These are phyloP conservation scores for Aphanomyces invadans DNA, from an alignment of 352 stramenopile species.

Conservation along the genomic window DNA sequence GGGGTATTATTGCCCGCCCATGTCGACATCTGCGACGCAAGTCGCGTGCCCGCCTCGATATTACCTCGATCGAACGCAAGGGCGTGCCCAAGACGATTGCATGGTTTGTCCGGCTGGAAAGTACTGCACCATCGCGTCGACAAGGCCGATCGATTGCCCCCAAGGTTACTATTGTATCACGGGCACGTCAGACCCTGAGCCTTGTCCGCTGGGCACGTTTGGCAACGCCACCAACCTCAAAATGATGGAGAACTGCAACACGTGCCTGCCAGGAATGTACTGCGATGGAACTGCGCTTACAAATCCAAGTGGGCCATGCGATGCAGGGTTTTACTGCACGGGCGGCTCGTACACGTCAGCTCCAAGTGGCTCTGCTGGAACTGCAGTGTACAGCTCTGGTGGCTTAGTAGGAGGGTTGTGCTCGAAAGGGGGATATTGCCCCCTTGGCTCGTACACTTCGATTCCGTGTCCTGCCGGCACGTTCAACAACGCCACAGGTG, in stretches of 20 bases:
- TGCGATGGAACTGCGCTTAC: slow-evolving; percentile 83
- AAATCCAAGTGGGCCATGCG: slow-evolving; percentile 61
- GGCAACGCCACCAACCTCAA: slow-evolving; percentile 65
- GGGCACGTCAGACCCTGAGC: slow-evolving; percentile 55
- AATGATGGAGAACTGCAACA: slow-evolving; percentile 75
- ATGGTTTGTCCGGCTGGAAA: slow-evolving; percentile 55
- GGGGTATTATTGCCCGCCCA: slow-evolving; percentile 26
- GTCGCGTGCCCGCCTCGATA: slow-evolving; percentile 69
- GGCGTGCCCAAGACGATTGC: slow-evolving; percentile 62
- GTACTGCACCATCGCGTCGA: slow-evolving; percentile 58
- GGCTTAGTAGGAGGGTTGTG: slow-evolving; percentile 60
- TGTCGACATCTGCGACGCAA: slow-evolving; percentile 40
- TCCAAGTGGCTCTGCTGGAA: slow-evolving; percentile 70
- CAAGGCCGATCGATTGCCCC: slow-evolving; percentile 59
- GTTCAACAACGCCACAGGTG: slow-evolving; percentile 29
- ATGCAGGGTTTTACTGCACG: slow-evolving; percentile 88
- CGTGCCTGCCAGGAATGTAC: slow-evolving; percentile 86
- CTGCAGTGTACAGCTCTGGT: slow-evolving; percentile 55
- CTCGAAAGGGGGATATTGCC: slow-evolving; percentile 60
- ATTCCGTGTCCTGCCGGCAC: slow-evolving; percentile 27
- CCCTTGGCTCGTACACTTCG: slow-evolving; percentile 46
- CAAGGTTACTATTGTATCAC: slow-evolving; percentile 84
- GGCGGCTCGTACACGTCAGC: slow-evolving; percentile 83
- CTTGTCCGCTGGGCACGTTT: slow-evolving; percentile 88
- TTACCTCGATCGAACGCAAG: slow-evolving; percentile 57